phyloP scores from a whole-genome alignment of 1,284 basidiomycete genomes.

The Marasmius sp. region DNA sequence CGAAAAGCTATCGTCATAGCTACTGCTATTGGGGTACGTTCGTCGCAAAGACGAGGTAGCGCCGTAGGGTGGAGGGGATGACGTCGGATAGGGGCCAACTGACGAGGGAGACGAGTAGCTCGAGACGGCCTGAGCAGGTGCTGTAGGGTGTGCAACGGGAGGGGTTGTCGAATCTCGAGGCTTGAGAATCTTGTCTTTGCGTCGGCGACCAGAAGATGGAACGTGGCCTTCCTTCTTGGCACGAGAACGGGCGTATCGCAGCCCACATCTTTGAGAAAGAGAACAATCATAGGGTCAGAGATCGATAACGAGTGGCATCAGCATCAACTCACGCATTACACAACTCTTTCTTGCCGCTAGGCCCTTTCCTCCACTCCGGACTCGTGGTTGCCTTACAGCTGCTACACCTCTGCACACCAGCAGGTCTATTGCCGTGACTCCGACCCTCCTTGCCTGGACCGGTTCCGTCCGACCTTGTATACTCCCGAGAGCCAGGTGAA shows the following conservation, averaged over 20 bases:
- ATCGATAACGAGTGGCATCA: constrained; percentile 21
- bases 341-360: constrained; percentile 86
- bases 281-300: constrained; percentile 24
- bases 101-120: constrained; percentile 7
- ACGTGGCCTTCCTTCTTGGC: constrained; percentile 74
- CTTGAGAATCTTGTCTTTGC: constrained; percentile 46
- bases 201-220: constrained; percentile 20
- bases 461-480: constrained; percentile 1
- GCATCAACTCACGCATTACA: constrained; percentile 82
- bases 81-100: constrained; percentile 19
- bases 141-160: constrained; percentile 36
- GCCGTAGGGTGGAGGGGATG: constrained; percentile 8
- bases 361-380: constrained; percentile 94
- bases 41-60: constrained; percentile 8
- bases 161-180: constrained; percentile 38
- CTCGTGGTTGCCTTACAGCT: constrained; percentile 84
- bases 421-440: constrained; percentile 57
- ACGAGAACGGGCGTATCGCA: constrained; percentile 77
- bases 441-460: constrained; percentile 28
- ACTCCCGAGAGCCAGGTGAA: constrained; percentile 13
- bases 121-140: constrained; percentile 2
- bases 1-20: constrained; percentile 51
- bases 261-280: constrained; percentile 57
- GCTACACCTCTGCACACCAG: constrained; percentile 73
- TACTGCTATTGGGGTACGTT: constrained; percentile 35